Base-by-base conservation (phyloP, 352 stramenopile species). In the Pythium sp. region DNA sequence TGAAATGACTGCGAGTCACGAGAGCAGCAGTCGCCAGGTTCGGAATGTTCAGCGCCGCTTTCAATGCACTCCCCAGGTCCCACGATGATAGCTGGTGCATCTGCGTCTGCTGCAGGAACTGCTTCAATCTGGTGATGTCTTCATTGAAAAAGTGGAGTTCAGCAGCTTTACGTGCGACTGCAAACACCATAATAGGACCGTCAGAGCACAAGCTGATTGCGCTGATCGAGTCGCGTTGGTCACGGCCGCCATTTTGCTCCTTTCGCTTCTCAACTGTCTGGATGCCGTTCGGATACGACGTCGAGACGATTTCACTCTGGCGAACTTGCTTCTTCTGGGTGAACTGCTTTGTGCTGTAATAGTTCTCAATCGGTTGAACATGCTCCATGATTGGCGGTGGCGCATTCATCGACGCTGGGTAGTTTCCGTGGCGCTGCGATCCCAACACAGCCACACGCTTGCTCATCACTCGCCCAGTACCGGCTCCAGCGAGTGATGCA, bases 71-170 rank as follows among this genome's bases (percentile, higher is more conserved):
- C 5, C 78, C 72, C 15, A 90, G 58, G 11, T 80, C 64, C 74
- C 67, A 77, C 20, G 78, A 70, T 4, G 75, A 76, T 1, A 87
- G 68, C 2, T 72, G 71, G 55, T 92, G 82, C 8, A 93, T 38
- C 66, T 87, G 75, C 18, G 82, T 93, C 67, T 95, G 81, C 3
- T 73, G 75, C 22, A 95, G 58, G 43, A 93, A 93, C 18, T 76
- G 58, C 46, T 87, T 88, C 3, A 95, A 64, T 4, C 81, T 80
- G 7, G 67, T 73, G 36, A 95, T 83, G 34, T 95, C 85, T 43
- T 95, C 85, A 43, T 90, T 80, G 77, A 92, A 95, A 43, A 95
- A 92, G 41, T 95, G 82, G 56, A 95, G 69, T 62, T 95, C 87
- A 0, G 84, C 82, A 1, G 87, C 80, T 9, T 91, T 74, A 3